A percentile compares a stretch with the other conserved stretches of the same genome.
Conservation (phyloP, 345 rosid species). For the Arabis hirsuta region DNA sequence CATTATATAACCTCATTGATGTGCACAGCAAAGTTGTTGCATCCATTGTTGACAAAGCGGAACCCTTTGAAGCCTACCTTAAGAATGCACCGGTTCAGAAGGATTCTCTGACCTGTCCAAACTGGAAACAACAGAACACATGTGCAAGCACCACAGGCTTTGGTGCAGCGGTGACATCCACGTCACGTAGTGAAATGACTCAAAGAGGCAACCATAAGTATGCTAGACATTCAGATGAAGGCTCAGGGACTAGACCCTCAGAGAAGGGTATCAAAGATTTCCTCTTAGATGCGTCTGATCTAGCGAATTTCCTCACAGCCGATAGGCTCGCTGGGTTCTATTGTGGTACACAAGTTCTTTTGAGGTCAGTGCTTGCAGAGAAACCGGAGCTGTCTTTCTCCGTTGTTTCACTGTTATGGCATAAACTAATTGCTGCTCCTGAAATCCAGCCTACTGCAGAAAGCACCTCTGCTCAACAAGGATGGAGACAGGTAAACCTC, state of each 20-base stretch:
- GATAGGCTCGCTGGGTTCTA: constrained; percentile 89
- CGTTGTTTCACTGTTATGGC: constrained; percentile 94
- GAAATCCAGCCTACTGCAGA: constrained; percentile 88
- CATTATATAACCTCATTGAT: constrained; percentile 88
- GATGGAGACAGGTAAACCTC: constrained; percentile 94
- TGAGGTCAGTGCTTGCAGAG: constrained; percentile 84
- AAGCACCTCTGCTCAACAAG: constrained; percentile 98
- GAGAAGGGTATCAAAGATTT: constrained; percentile 66
- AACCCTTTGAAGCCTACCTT: constrained; percentile 80
- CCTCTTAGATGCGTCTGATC: constrained; percentile 89
- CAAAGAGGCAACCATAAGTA: constrained; percentile 51
- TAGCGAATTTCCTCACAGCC: constrained; percentile 91
- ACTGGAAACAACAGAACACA: constrained; percentile 54
- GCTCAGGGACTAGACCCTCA: constrained; percentile 53
- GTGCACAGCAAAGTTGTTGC: constrained; percentile 95
- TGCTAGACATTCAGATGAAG: constrained; percentile 53
- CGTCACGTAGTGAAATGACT: constrained; percentile 49
- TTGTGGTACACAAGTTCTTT: constrained; percentile 78
- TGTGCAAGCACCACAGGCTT: constrained; percentile 45
- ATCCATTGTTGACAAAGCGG: constrained; percentile 90
- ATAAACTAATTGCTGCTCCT: constrained; percentile 85
- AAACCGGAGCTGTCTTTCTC: constrained; percentile 95
- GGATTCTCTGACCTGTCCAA: constrained; percentile 51
- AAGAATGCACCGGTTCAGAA: constrained; percentile 68
- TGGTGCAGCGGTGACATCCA: constrained; percentile 53